phyloP scores from a whole-genome alignment of 1,284 basidiomycete genomes.

The Ceraceosorus guamensis region DNA sequence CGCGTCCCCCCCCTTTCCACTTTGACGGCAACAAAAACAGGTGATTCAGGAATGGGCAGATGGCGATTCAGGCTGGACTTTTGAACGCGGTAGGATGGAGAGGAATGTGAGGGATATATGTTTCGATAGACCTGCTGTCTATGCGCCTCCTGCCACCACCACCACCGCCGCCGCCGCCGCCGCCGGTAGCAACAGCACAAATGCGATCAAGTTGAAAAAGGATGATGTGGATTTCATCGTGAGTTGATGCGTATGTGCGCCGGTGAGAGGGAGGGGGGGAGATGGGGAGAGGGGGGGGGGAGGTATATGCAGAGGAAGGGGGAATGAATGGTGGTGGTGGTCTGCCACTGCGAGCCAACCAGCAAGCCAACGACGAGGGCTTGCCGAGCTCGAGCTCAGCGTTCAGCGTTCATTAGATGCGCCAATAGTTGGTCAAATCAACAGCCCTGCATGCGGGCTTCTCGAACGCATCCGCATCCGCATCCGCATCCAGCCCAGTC shows the following conservation, averaged over 20 bases:
- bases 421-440: background rate
- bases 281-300: background rate
- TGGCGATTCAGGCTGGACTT: slow-evolving; percentile 36
- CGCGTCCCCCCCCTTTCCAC: no score
- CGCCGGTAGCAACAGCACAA: background rate
- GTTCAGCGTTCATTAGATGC: background rate
- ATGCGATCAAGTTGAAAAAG: slow-evolving; percentile 30
- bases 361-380: background rate
- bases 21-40: no score
- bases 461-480: no score
- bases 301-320: no score
- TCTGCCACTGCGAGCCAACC: no score
- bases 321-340: no score
- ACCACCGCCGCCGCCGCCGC: slow-evolving; percentile 18
- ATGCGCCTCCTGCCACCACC: slow-evolving; percentile 14
- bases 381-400: no score
- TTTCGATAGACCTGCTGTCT: slow-evolving; percentile 27
- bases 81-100: slow-evolving; percentile 42
- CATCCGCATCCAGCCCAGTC: background rate
- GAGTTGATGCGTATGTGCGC: slow-evolving; percentile 9
- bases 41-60: slow-evolving; percentile 46
- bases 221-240: slow-evolving; percentile 36
- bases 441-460: background rate
- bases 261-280: background rate
- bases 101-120: slow-evolving; percentile 33